phyloP scores from a whole-genome alignment of 495 filamentous ascomycete species.

The Aspergillus olivimuriae region DNA sequence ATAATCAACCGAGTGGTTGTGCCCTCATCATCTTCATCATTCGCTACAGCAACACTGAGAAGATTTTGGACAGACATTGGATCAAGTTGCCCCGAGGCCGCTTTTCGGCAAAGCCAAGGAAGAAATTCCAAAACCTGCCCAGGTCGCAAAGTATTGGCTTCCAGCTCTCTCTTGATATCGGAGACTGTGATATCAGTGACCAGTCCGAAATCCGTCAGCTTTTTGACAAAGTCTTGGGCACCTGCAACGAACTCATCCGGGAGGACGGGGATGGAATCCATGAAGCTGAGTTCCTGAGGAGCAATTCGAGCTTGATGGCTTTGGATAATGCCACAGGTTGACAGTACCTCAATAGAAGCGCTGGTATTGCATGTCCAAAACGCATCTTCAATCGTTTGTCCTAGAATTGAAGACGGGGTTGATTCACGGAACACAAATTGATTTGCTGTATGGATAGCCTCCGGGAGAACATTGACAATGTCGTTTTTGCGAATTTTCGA shows the following conservation, averaged over 20 bases:
- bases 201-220: constrained; percentile 70
- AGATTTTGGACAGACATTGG: constrained; percentile 53
- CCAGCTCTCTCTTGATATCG: constrained; percentile 78
- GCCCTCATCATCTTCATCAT: constrained; percentile 55
- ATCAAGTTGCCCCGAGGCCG: constrained; percentile 62
- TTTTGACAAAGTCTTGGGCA: constrained; percentile 63
- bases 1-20: constrained; percentile 61
- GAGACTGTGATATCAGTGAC: constrained; percentile 77
- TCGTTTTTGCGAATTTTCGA: constrained; percentile 53
- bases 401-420: constrained; percentile 75
- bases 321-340: constrained; percentile 74
- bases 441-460: constrained; percentile 61
- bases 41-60: constrained; percentile 74
- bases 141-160: constrained; percentile 65
- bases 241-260: constrained; percentile 63
- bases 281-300: constrained; percentile 77
- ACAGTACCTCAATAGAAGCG: constrained; percentile 77
- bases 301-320: constrained; percentile 72
- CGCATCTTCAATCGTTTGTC: constrained; percentile 78
- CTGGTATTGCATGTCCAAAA: constrained; percentile 90
- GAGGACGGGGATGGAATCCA: constrained; percentile 83
- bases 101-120: constrained; percentile 68
- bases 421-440: constrained; percentile 85
- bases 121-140: constrained; percentile 74
- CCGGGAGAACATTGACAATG: constrained; percentile 60